Evolutionary conservation across 2,329 filamentous ascomycete genomes (phyloP), one percentile per base, ranked within the genome.

Genomic region (Phaeomoniella chlamydospora): DNA sequence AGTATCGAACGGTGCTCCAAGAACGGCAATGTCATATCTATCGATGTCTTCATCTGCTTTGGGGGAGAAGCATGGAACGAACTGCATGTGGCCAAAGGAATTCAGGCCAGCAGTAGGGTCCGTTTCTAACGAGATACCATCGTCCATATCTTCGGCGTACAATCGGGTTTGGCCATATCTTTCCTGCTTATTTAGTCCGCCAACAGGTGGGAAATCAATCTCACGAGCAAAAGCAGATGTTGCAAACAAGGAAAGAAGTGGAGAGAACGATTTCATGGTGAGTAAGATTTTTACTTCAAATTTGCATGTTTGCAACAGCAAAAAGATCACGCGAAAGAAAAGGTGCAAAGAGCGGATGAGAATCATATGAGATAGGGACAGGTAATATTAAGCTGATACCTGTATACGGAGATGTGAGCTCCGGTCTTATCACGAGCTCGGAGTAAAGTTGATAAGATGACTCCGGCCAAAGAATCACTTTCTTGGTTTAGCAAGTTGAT

Each of bases 1-100:
- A 1, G 77, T 83, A 51, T 84, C 79, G 47, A 84, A 83, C 0
- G 79, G 78, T 1, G 70, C 75, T 5, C 79, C 79, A 37, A 84
- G 65, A 37, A 84, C 69, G 39, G 69, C 79, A 46, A 84, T 80
- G 50, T 83, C 79, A 46, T 72, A 83, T 6, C 22, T 35, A 6
- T 26, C 22, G 6, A 26, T 26, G 9, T 26, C 22, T n/a, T 26
- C 22, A 26, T 26, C 22, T 6, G 22, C 22, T n/a, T 9, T 6
- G n/a, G 22, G 22, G 4, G 47, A 42, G 33, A 55, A 47, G 35
- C 50, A 55, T 36, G 51, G 49, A 11, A 48, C 41, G 40, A 51
- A 52, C 3, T 49, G 52, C 13, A 58, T 42, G 18, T 50, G 48
- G 2, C 52, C 48, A 34, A 56, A 58, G 1, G 53, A 56, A 1